Conservation (phyloP, 2,329 filamentous ascomycete species). For the Alternaria sp. region DNA sequence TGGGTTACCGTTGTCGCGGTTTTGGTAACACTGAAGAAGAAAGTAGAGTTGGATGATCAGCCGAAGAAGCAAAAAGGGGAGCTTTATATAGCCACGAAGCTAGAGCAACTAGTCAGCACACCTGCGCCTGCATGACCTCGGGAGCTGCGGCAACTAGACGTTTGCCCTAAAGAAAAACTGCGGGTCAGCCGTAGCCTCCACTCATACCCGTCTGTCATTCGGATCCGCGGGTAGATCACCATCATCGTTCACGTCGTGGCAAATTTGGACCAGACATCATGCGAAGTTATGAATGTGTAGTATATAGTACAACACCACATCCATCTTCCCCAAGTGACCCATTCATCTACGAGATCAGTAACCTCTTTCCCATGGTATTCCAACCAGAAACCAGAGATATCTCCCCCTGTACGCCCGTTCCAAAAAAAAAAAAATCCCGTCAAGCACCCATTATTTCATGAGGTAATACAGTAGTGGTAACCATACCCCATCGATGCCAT, state of each 20-base stretch:
- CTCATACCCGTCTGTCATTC: neutral
- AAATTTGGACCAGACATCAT: neutral
- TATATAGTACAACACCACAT: neutral
- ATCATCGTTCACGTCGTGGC: neutral
- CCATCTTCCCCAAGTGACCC: neutral
- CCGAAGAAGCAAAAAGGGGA: too few relatives aligned
- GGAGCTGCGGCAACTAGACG: neutral
- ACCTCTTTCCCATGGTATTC: neutral
- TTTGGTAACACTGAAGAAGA: neutral
- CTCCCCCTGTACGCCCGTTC: neutral
- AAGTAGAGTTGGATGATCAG: neutral
- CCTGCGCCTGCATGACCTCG: neutral
- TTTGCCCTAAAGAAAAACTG: neutral
- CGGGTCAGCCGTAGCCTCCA: neutral
- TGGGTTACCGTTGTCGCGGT: too few relatives aligned
- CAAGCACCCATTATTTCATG: neutral
- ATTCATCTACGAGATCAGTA: neutral
- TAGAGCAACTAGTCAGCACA: neutral
- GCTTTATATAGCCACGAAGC: neutral
- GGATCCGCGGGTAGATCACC: neutral
- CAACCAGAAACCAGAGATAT: neutral
- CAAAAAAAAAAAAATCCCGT: neutral
- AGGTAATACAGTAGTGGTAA: neutral
- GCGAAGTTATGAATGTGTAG: neutral
- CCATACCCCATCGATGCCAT: neutral